phyloP scores from a whole-genome alignment of 2,329 filamentous ascomycete species.

The Boeremia exigua region DNA sequence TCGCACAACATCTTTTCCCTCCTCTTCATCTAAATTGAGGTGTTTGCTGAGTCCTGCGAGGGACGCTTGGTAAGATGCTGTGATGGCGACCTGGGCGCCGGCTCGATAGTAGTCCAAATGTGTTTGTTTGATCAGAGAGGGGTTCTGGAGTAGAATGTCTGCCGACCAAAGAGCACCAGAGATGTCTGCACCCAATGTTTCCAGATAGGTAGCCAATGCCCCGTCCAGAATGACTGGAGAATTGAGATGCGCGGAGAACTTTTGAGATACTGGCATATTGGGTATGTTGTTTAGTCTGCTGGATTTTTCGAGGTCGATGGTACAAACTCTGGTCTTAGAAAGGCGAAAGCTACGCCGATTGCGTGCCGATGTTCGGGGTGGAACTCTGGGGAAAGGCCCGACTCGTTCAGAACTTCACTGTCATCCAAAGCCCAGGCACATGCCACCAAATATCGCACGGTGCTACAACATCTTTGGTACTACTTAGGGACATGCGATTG shows the following conservation, averaged over 20 bases:
- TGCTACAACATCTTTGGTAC: not conserved
- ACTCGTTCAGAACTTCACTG: not conserved
- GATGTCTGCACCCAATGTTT: slow-evolving; percentile 52
- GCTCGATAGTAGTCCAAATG: slow-evolving; percentile 54
- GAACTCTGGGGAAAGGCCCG: slow-evolving; percentile 16
- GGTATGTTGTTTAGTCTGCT: not conserved
- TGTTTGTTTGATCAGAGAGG: slow-evolving; percentile 50
- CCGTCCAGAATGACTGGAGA: slow-evolving; percentile 53
- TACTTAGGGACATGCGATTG: not conserved
- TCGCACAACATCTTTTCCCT: slow-evolving; percentile 47
- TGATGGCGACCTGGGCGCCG: slow-evolving; percentile 56
- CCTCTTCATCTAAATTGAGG: slow-evolving; percentile 38
- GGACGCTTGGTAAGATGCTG: slow-evolving; percentile 57
- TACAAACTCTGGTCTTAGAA: not conserved
- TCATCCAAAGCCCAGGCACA: too few relatives aligned
- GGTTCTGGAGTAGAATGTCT: slow-evolving; percentile 48
- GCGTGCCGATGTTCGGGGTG: slow-evolving; percentile 14
- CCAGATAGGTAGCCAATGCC: slow-evolving; percentile 56
- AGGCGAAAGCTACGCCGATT: not conserved
- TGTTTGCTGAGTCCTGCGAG: slow-evolving; percentile 50
- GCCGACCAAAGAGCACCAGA: slow-evolving; percentile 55
- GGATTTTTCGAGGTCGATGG: not conserved
- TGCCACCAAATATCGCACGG: too few relatives aligned
- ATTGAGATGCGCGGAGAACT: slow-evolving; percentile 28
- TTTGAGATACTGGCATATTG: slow-evolving; percentile 1